Evolutionary conservation across 768 basidiomycete genomes (phyloP).

Genomic region (Hygrophoropsis aurantiaca): DNA sequence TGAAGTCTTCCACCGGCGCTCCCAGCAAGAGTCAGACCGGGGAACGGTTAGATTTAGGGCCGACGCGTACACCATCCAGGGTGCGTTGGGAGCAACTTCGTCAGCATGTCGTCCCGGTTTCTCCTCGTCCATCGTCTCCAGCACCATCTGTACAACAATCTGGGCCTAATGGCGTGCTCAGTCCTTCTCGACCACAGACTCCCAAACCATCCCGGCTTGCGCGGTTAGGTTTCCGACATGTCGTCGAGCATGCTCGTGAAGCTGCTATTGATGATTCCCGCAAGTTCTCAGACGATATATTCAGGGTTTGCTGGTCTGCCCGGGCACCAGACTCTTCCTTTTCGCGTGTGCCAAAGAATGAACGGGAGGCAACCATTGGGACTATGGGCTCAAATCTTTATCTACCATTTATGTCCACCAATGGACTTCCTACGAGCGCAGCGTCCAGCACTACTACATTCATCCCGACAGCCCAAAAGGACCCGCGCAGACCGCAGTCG

Average conservation of each 20-base stretch:
- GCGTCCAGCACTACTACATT: slow-evolving; percentile 20
- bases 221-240: slow-evolving; percentile 57
- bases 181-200: slow-evolving; percentile 29
- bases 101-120: slow-evolving; percentile 48
- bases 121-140: slow-evolving; percentile 19
- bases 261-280: slow-evolving; percentile 46
- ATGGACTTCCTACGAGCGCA: slow-evolving; percentile 23
- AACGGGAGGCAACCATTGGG: slow-evolving; percentile 28
- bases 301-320: slow-evolving; percentile 52
- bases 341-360: slow-evolving; percentile 18
- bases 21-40: background rate
- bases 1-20: background rate
- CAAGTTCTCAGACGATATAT: slow-evolving; percentile 55
- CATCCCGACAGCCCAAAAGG: slow-evolving; percentile 25
- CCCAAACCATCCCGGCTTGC: slow-evolving; percentile 53
- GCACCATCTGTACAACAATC: slow-evolving; percentile 8
- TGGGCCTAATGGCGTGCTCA: slow-evolving; percentile 3
- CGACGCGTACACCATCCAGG: slow-evolving; percentile 31
- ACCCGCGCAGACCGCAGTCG: slow-evolving; percentile 46
- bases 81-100: slow-evolving; percentile 54
- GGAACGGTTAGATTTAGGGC: background rate
- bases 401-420: slow-evolving; percentile 42
- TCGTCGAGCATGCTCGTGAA: slow-evolving; percentile 64
- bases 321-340: slow-evolving; percentile 43
- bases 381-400: slow-evolving; percentile 37